phyloP scores from a whole-genome alignment of 345 rosid genomes.

The Arabidopsis arenosa region DNA sequence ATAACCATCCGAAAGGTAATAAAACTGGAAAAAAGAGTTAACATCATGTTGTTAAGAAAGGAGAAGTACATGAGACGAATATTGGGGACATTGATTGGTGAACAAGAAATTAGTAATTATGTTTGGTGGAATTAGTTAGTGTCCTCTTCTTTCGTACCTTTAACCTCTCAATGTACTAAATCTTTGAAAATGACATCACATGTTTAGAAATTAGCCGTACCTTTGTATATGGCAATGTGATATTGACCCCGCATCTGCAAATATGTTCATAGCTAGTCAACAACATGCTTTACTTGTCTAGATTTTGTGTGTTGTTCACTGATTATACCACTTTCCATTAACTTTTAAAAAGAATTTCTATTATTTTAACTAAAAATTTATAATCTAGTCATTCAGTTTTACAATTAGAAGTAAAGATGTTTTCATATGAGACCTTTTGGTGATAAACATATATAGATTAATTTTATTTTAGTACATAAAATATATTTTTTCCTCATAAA shows the following conservation, averaged over 20 bases:
- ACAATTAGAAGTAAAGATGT: background rate
- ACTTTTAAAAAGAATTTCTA: no score
- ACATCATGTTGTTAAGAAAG: conserved; percentile 40
- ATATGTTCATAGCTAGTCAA: conserved; percentile 24
- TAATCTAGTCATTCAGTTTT: background rate
- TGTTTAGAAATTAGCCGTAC: conserved; percentile 9
- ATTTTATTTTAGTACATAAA: background rate
- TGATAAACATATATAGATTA: background rate
- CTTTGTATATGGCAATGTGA: conserved; percentile 8
- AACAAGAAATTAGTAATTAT: conserved; percentile 39
- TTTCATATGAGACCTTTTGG: background rate
- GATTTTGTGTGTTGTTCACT: conserved; percentile 12
- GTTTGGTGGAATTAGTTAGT: conserved; percentile 47
- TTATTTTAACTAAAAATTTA: background rate
- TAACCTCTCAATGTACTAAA: conserved; percentile 31
- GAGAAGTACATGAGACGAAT: conserved; percentile 33
- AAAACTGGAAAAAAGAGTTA: conserved; percentile 20
- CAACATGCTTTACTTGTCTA: conserved; percentile 26
- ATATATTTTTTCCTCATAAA: background rate
- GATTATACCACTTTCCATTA: background rate
- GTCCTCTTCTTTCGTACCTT: conserved; percentile 27
- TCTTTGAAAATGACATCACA: conserved; percentile 37
- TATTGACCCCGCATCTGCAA: conserved; percentile 8
- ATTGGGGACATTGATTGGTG: conserved; percentile 39
- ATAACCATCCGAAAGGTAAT: conserved; percentile 25